phyloP scores from a whole-genome alignment of 2,329 filamentous ascomycete genomes.

The Alternaria novae-zelandiae region DNA sequence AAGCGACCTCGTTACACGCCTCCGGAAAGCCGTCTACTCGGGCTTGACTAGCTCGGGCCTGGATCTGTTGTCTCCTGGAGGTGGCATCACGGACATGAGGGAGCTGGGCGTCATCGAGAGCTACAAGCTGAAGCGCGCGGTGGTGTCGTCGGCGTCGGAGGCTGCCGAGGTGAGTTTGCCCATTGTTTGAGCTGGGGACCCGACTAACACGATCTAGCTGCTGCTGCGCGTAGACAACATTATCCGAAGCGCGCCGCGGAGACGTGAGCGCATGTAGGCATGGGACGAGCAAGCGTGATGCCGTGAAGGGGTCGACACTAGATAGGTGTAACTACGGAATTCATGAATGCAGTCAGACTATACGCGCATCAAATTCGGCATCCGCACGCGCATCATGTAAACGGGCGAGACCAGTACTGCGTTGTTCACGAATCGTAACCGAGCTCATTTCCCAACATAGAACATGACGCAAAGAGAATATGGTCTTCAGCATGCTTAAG shows the following conservation, averaged over 20 bases:
- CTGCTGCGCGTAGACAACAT: constrained; percentile 96
- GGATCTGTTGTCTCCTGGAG: constrained; percentile 86
- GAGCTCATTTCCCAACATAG: too few species aligned
- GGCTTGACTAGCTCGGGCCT: constrained; percentile 91
- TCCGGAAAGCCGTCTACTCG: constrained; percentile 93
- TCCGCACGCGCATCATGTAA: too few species aligned
- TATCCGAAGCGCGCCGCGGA: constrained; percentile 88
- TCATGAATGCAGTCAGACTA: constrained; percentile 36
- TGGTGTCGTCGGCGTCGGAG: constrained; percentile 94
- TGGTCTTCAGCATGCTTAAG: too few species aligned
- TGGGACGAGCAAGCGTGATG: constrained; percentile 12
- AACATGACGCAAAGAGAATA: too few species aligned
- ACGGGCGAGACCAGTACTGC: too few species aligned
- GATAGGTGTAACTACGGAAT: constrained; percentile 38
- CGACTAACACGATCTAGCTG: constrained; percentile 62
- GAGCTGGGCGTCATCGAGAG: constrained; percentile 95
- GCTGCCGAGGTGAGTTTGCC: constrained; percentile 80
- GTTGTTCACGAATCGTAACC: too few species aligned
- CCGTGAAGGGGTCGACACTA: constrained; percentile 27
- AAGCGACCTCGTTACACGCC: constrained; percentile 86
- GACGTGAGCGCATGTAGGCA: constrained; percentile 74
- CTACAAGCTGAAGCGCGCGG: constrained; percentile 98
- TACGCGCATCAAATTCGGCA: too few species aligned
- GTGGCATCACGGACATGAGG: constrained; percentile 93
- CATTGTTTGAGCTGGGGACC: not conserved